Conservation (phyloP, 495 filamentous ascomycete species). For the Daldinia bambusicola region DNA sequence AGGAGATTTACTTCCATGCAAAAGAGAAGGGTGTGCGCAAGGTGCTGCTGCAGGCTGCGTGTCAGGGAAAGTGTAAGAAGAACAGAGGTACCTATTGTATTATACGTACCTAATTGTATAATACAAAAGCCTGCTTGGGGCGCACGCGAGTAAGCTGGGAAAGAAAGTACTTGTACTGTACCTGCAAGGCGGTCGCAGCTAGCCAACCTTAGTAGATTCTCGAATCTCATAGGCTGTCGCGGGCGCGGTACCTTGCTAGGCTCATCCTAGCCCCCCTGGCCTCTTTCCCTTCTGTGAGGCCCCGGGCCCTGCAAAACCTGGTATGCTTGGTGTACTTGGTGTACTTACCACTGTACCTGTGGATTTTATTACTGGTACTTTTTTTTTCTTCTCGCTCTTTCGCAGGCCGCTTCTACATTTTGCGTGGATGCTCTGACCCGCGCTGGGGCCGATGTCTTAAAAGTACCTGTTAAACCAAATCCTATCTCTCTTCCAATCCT, state of each 20-base stretch:
- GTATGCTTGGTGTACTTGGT: conserved; percentile 7
- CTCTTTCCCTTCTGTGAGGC: conserved; percentile 32
- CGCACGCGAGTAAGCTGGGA: conserved; percentile 31
- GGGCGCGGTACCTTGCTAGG: conserved; percentile 47
- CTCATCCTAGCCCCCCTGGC: conserved; percentile 45
- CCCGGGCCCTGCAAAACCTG: conserved; percentile 16
- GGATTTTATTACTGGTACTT: conserved; percentile 14
- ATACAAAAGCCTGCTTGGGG: conserved; percentile 18
- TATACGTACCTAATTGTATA: no score
- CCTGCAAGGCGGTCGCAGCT: conserved; percentile 38
- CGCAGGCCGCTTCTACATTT: conserved; percentile 19
- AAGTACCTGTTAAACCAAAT: conserved; percentile 59
- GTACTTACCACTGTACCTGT: conserved; percentile 14
- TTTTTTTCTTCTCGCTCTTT: conserved; percentile 8
- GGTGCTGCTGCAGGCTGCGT: conserved; percentile 28
- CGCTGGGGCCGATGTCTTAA: conserved; percentile 58
- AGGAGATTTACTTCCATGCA: not conserved
- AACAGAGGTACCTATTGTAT: conserved; percentile 9
- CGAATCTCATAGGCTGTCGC: conserved; percentile 38
- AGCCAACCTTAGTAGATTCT: conserved; percentile 32
- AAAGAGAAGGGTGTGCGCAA: conserved; percentile 2
- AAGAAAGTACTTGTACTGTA: conserved; percentile 26
- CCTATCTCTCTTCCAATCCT: conserved; percentile 60
- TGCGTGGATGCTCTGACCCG: conserved; percentile 40
- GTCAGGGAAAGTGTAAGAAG: conserved; percentile 16